Percentiles rank a stretch among this genome's conserved stretches.
Evolutionary conservation across 192 early-diverging fungal genomes (phyloP).

Genomic region (Martensiomyces pterosporus): DNA sequence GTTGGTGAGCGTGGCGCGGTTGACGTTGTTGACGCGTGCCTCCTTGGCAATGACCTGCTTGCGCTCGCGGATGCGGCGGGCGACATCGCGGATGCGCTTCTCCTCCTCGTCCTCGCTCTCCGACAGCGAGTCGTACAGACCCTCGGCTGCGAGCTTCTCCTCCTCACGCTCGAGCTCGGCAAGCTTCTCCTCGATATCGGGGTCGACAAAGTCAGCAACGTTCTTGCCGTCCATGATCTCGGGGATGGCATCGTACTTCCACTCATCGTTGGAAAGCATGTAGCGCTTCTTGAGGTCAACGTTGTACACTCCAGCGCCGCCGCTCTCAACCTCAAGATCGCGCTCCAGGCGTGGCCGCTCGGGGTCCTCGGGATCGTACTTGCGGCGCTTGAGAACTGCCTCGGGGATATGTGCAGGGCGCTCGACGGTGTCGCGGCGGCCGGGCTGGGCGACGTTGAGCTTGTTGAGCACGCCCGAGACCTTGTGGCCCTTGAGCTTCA

Average conservation of each 20-base stretch:
- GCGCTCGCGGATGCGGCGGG: slow-evolving; percentile 77
- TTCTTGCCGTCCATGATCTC: slow-evolving; percentile 99
- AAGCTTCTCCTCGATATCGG: slow-evolving; percentile 94
- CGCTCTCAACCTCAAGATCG: slow-evolving; percentile 84
- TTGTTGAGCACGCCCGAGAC: slow-evolving; percentile 91
- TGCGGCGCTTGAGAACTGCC: slow-evolving; percentile 59
- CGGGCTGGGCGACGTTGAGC: slow-evolving; percentile 90
- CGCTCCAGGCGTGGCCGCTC: slow-evolving; percentile 78
- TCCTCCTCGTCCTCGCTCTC: slow-evolving; percentile 77
- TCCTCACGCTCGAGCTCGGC: slow-evolving; percentile 96
- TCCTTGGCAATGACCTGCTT: slow-evolving; percentile 77
- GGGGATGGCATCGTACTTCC: slow-evolving; percentile 97
- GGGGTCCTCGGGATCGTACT: slow-evolving; percentile 78
- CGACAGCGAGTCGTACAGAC: slow-evolving; percentile 82
- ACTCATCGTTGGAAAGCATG: slow-evolving; percentile 74
- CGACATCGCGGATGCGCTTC: slow-evolving; percentile 68
- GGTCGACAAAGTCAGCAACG: slow-evolving; percentile 96
- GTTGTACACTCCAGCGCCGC: slow-evolving; percentile 96
- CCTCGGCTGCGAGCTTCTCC: slow-evolving; percentile 88
- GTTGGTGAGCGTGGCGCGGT: slow-evolving; percentile 62
- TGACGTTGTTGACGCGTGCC: slow-evolving; percentile 78
- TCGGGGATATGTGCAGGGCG: slow-evolving; percentile 84
- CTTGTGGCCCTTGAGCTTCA: slow-evolving; percentile 90
- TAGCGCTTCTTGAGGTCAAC: slow-evolving; percentile 95
- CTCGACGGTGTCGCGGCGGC: slow-evolving; percentile 75